A percentile compares a stretch with the other conserved stretches of the same genome.
phyloP scores from a whole-genome alignment of 768 basidiomycete genomes.

The Lactarius psammicola region DNA sequence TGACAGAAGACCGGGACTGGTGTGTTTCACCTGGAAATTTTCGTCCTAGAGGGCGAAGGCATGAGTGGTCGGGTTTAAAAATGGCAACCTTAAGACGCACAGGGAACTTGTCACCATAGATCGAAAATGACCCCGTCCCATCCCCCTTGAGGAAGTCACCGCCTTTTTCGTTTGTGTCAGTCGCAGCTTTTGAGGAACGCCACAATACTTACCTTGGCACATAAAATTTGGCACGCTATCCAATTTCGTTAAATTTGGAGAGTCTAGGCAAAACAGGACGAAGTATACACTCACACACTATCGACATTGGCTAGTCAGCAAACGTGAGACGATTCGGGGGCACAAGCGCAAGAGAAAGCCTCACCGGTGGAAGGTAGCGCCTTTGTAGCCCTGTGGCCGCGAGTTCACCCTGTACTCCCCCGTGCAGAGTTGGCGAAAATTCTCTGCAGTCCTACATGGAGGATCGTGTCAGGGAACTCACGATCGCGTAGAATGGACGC shows the following conservation, averaged over 20 bases:
- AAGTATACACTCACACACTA: conserved; percentile 61
- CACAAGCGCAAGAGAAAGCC: conserved; percentile 24
- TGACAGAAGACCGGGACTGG: conserved; percentile 79
- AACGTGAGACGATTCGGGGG: conserved; percentile 30
- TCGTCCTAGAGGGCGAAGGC: conserved; percentile 62
- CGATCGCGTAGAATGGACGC: not conserved
- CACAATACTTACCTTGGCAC: conserved; percentile 71
- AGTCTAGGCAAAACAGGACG: conserved; percentile 8
- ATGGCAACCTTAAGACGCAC: no score
- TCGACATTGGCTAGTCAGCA: conserved; percentile 28
- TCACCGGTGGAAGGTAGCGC: conserved; percentile 88
- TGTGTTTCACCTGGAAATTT: conserved; percentile 91
- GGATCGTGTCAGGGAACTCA: conserved; percentile 16
- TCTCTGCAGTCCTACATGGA: conserved; percentile 82
- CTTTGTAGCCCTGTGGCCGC: conserved; percentile 88
- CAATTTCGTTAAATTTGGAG: conserved; percentile 20
- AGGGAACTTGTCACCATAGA: conserved; percentile 92
- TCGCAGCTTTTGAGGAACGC: not conserved
- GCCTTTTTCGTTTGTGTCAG: conserved; percentile 43
- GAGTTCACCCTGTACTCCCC: conserved; percentile 91
- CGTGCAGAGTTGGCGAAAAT: conserved; percentile 95
- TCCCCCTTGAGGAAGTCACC: conserved; percentile 95
- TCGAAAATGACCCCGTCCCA: conserved; percentile 95
- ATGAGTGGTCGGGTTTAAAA: conserved; percentile 2
- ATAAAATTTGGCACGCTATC: conserved; percentile 87